These are phyloP conservation scores for Aschersonia sp. DNA, from an alignment of 2,329 filamentous ascomycete species.

Conservation along the genomic window DNA sequence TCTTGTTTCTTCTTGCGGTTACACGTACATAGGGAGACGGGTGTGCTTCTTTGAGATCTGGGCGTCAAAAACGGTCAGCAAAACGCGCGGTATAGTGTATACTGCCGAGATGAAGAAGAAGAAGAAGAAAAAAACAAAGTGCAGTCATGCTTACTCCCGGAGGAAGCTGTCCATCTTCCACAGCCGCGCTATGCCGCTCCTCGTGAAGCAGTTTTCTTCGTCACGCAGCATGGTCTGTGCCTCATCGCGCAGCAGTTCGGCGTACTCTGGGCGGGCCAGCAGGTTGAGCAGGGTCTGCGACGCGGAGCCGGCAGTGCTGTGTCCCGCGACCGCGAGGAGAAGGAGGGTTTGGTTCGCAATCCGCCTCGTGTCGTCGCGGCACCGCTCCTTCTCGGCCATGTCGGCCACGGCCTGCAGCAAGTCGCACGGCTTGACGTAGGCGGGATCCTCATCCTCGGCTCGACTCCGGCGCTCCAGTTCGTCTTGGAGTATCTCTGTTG, in stretches of 20 bases:
- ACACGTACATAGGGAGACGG: slow-evolving; percentile 3
- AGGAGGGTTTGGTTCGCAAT: slow-evolving; percentile 2
- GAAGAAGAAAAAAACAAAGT: background rate
- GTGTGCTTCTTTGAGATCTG: slow-evolving; percentile 5
- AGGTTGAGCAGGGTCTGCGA: slow-evolving; percentile 4
- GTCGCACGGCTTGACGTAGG: slow-evolving; percentile 1
- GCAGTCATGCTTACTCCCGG: slow-evolving; percentile 2
- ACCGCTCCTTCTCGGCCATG: background rate
- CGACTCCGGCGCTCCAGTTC: slow-evolving; percentile 3
- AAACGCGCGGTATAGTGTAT: background rate
- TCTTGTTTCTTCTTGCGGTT: background rate
- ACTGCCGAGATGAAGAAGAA: background rate
- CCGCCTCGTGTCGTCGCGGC: background rate
- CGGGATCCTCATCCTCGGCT: slow-evolving; percentile 1
- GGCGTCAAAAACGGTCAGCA: background rate
- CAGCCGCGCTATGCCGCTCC: slow-evolving; percentile 2
- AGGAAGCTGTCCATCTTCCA: slow-evolving; percentile 6
- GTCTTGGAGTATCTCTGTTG: slow-evolving; percentile 1
- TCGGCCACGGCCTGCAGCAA: slow-evolving; percentile 5
- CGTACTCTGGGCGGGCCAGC: slow-evolving; percentile 1
- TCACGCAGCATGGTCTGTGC: background rate
- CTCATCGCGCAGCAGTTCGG: slow-evolving; percentile 2
- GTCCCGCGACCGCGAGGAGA: slow-evolving; percentile 3
- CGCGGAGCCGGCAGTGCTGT: slow-evolving; percentile 5
- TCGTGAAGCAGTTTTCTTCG: slow-evolving; percentile 1